Evolutionary conservation across 768 basidiomycete species (phyloP).

Genomic region (Cyclocybe aegerita): DNA sequence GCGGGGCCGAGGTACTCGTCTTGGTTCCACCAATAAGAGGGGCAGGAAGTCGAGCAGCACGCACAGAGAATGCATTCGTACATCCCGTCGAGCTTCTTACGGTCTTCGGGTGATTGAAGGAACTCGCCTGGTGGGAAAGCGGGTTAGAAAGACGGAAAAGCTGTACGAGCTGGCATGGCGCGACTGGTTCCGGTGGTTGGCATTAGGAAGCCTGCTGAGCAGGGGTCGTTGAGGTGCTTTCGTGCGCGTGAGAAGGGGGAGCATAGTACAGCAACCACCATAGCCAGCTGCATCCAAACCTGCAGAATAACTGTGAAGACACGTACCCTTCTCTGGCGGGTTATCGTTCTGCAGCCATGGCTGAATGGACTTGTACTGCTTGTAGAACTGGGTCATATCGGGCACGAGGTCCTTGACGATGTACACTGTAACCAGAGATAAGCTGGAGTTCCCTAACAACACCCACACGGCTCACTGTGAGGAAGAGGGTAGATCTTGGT

Average conservation of each 20-base stretch:
- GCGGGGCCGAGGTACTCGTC: slow-evolving; percentile 98
- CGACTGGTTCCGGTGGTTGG: not conserved
- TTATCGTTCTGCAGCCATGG: slow-evolving; percentile 95
- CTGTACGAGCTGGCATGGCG: not conserved
- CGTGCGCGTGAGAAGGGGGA: not conserved
- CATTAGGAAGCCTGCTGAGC: not conserved
- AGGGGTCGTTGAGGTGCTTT: not conserved
- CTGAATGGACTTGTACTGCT: slow-evolving; percentile 99
- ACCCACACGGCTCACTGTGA: slow-evolving; percentile 65
- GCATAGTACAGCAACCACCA: too few species aligned
- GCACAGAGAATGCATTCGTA: slow-evolving; percentile 98
- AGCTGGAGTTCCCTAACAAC: not conserved
- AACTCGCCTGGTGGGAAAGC: slow-evolving; percentile 54
- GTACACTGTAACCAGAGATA: slow-evolving; percentile 65
- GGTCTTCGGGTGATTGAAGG: slow-evolving; percentile 88
- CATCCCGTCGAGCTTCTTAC: slow-evolving; percentile 93
- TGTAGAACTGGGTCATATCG: slow-evolving; percentile 90
- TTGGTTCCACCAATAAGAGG: slow-evolving; percentile 99
- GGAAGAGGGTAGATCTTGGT: slow-evolving; percentile 96
- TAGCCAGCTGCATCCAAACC: too few species aligned
- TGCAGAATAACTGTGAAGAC: not conserved
- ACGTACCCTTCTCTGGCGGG: slow-evolving; percentile 65
- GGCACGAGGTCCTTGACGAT: slow-evolving; percentile 98
- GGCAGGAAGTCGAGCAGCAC: slow-evolving; percentile 97
- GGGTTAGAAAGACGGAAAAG: not conserved